Conservation (phyloP, 768 basidiomycete genomes). For the Amyloporia xantha region DNA sequence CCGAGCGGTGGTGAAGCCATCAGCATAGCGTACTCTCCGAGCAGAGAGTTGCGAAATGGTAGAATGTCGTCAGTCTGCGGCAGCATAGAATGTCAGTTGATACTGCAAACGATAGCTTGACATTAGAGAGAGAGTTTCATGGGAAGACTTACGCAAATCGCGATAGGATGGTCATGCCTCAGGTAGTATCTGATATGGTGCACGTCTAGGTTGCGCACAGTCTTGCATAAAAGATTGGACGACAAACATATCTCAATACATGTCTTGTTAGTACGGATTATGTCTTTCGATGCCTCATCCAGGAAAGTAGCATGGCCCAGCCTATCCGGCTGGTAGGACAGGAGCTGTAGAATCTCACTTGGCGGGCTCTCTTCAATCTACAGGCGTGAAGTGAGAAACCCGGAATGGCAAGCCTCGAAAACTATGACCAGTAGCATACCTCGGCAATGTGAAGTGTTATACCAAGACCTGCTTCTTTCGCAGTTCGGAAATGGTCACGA, state of each 20-base stretch:
- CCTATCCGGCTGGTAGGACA: constrained; percentile 58
- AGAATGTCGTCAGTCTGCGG: constrained; percentile 79
- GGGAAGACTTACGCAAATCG: constrained; percentile 58
- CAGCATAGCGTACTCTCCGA: constrained; percentile 75
- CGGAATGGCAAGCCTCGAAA: too few relatives aligned
- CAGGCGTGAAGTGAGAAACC: too few relatives aligned
- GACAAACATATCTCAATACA: constrained; percentile 78
- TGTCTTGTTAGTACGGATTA: constrained; percentile 49
- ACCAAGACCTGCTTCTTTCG: constrained; percentile 53
- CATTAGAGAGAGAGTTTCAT: background rate
- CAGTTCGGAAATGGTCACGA: constrained; percentile 43
- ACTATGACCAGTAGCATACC: constrained; percentile 34
- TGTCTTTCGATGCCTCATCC: constrained; percentile 45
- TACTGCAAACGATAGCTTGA: background rate
- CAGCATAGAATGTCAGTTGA: background rate
- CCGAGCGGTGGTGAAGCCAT: constrained; percentile 68
- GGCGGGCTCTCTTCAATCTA: constrained; percentile 43
- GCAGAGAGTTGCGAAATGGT: constrained; percentile 66
- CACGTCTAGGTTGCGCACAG: constrained; percentile 53
- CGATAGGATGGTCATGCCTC: constrained; percentile 55
- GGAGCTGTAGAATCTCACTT: constrained; percentile 53
- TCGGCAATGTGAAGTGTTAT: constrained; percentile 84
- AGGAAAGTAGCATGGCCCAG: constrained; percentile 83
- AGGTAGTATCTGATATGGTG: constrained; percentile 73
- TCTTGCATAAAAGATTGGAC: constrained; percentile 76